Conservation (phyloP, 176 grass and related monocot species). For the Carex kokanica region DNA sequence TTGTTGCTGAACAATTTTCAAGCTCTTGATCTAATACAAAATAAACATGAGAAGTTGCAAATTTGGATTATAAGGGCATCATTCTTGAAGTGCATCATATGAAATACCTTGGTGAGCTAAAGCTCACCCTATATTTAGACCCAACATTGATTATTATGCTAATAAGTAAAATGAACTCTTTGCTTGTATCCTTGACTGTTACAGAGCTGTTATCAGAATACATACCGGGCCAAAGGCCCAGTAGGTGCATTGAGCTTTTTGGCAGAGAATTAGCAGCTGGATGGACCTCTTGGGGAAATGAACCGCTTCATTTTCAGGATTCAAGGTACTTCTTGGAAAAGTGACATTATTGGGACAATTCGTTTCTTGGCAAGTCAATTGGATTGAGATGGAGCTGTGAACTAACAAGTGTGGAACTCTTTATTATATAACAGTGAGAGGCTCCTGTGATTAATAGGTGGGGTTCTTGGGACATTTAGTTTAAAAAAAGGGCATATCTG, state of each 20-base stretch:
- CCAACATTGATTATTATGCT: not conserved
- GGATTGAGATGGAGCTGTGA: not conserved
- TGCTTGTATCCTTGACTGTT: constrained; percentile 41
- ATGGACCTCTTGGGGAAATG: constrained; percentile 97
- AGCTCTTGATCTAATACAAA: not conserved
- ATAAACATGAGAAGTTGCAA: not conserved
- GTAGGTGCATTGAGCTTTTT: constrained; percentile 91
- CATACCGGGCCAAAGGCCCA: constrained; percentile 57
- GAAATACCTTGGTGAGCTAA: not conserved
- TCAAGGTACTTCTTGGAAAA: constrained; percentile 52
- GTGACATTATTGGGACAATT: not conserved
- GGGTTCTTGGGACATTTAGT: not conserved
- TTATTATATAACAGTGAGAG: not conserved
- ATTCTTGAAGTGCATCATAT: not conserved
- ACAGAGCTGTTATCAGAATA: constrained; percentile 74
- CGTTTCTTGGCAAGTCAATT: not conserved
- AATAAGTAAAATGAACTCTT: not conserved
- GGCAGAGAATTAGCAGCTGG: constrained; percentile 77
- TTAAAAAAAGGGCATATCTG: not conserved
- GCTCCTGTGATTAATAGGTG: not conserved
- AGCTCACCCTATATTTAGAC: not conserved
- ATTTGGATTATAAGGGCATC: not conserved
- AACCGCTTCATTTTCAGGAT: constrained; percentile 86
- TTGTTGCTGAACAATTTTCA: not conserved
- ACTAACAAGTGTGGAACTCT: not conserved